Evolutionary conservation across 2,329 filamentous ascomycete species (phyloP).

Genomic region (Beauveria scarabaeidicola): DNA sequence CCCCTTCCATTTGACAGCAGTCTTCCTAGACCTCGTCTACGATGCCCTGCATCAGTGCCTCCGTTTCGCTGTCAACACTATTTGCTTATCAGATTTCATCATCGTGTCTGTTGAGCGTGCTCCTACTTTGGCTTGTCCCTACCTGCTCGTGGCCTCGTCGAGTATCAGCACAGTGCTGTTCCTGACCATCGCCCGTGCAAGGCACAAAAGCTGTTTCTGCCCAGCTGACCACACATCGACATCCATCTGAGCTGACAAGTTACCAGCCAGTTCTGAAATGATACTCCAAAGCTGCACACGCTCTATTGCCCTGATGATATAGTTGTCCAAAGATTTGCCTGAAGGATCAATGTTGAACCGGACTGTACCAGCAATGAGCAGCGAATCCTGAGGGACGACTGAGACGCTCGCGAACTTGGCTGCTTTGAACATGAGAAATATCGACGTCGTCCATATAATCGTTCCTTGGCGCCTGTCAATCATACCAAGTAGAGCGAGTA

Average conservation of each 20-base stretch:
- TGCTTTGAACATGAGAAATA: background rate
- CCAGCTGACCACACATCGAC: constrained; percentile 29
- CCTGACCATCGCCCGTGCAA: constrained; percentile 27
- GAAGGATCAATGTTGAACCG: background rate
- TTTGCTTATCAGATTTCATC: background rate
- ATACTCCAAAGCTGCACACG: constrained; percentile 21
- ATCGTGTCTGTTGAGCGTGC: background rate
- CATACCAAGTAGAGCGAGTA: too few relatives aligned
- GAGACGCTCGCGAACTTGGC: background rate
- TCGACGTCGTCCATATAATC: background rate
- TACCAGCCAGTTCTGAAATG: constrained; percentile 28
- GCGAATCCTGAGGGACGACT: background rate
- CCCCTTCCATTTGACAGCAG: too few relatives aligned
- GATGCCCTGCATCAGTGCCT: constrained; percentile 25
- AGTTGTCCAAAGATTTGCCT: background rate
- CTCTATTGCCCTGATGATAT: background rate
- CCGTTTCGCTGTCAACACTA: constrained; percentile 26
- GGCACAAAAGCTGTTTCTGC: constrained; percentile 36
- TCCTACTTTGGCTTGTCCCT: background rate
- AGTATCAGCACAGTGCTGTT: constrained; percentile 2
- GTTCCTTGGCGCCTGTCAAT: background rate
- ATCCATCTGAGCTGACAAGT: constrained; percentile 24
- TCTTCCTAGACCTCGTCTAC: constrained; percentile 23
- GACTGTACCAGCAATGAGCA: background rate
- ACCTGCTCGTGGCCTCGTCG: background rate